Percentiles rank a stretch among this genome's conserved stretches.
Evolutionary conservation across 225 moss, liverwort and hornwort genomes (phyloP).

Genomic region (Climacium dendroides): DNA sequence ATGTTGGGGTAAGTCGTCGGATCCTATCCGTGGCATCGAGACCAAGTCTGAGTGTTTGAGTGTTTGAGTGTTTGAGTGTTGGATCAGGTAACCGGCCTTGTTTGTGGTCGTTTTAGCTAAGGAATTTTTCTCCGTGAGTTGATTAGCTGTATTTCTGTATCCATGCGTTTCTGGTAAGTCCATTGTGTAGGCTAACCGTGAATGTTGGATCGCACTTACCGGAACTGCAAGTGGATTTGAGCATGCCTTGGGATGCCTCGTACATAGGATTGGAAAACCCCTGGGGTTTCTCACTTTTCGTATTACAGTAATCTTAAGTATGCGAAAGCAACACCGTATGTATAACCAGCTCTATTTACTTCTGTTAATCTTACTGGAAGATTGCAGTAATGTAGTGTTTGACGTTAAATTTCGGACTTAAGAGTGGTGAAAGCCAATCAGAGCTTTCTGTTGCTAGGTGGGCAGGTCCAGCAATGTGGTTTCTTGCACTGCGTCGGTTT

Average conservation of each 20-base stretch:
- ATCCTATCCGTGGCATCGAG: not conserved
- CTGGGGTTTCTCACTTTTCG: not conserved
- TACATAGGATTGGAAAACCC: not conserved
- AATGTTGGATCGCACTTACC: not conserved
- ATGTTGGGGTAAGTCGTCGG: slow-evolving; percentile 52
- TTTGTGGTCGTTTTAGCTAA: not conserved
- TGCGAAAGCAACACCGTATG: too few species aligned
- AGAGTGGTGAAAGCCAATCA: not conserved
- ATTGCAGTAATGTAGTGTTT: not conserved
- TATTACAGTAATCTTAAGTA: not conserved
- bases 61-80: too few species aligned
- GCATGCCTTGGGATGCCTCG: not conserved
- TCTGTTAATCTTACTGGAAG: not conserved
- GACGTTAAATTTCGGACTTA: not conserved
- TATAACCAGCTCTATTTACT: not conserved
- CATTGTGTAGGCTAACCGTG: not conserved
- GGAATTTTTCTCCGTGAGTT: not conserved
- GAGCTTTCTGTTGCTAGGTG: not conserved
- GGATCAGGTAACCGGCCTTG: not conserved
- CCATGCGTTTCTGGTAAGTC: not conserved
- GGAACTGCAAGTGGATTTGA: not conserved
- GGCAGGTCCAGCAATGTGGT: not conserved
- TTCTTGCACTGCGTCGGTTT: not conserved
- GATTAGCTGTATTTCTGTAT: not conserved
- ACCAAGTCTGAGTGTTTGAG: too few species aligned